Conservation (phyloP, 495 filamentous ascomycete genomes). For the Copromyces sp. region DNA sequence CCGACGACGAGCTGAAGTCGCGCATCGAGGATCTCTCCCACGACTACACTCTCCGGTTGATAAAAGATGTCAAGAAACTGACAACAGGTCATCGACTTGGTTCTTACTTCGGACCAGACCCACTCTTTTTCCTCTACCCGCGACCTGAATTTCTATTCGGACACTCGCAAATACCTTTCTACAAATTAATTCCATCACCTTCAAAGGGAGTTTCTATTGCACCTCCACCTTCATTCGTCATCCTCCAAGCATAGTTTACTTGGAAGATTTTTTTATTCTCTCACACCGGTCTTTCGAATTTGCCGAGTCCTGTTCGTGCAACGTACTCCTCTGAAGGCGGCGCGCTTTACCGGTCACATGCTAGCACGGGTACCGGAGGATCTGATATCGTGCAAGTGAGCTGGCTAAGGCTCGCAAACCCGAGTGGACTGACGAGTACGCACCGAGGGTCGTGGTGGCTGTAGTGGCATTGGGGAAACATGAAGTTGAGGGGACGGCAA, state of each 20-base stretch:
- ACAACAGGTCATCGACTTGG: too few relatives aligned
- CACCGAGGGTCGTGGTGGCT: neutral
- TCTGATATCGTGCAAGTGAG: neutral
- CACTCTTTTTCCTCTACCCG: neutral
- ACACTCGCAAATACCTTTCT: neutral
- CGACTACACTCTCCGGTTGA: too few relatives aligned
- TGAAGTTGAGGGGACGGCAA: neutral
- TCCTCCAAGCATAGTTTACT: rapidly evolving
- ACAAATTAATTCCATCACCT: neutral
- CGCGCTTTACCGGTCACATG: neutral
- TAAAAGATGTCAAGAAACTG: too few relatives aligned
- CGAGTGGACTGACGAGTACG: neutral
- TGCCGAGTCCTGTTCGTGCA: neutral
- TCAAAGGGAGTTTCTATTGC: rapidly evolving
- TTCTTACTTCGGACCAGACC: neutral
- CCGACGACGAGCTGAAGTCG: too few relatives aligned
- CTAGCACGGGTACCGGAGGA: neutral
- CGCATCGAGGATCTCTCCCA: too few relatives aligned
- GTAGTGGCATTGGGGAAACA: neutral
- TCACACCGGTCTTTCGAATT: rapidly evolving
- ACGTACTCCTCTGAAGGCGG: neutral
- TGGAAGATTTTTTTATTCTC: rapidly evolving
- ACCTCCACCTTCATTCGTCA: too few relatives aligned
- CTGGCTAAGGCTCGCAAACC: neutral
- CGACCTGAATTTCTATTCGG: neutral